phyloP scores from a whole-genome alignment of 1,139 yeast species.

The Candida pseudoviswanathii region DNA sequence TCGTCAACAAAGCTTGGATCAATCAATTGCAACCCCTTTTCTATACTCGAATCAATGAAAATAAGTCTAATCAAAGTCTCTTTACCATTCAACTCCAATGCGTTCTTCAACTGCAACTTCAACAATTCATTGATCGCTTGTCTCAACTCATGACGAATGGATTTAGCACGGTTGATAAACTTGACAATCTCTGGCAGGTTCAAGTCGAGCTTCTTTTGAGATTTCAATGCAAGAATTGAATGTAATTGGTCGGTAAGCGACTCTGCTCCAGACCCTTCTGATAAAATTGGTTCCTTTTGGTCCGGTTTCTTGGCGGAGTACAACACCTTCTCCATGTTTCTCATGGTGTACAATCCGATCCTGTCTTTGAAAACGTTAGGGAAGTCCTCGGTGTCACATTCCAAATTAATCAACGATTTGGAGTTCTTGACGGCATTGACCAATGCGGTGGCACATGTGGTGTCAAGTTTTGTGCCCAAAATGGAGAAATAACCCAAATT shows the following conservation, averaged over 20 bases:
- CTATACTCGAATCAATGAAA: constrained; percentile 68
- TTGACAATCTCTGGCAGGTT: constrained; percentile 32
- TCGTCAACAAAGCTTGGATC: constrained; percentile 35
- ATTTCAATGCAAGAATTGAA: constrained; percentile 31
- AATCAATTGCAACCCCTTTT: constrained; percentile 61
- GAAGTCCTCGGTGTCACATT: constrained; percentile 39
- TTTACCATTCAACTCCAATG: constrained; percentile 66
- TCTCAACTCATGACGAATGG: constrained; percentile 49
- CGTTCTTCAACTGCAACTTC: constrained; percentile 52
- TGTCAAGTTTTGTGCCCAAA: constrained; percentile 58
- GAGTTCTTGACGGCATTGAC: constrained; percentile 46
- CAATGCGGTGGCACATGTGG: constrained; percentile 40
- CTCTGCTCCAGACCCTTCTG: constrained; percentile 14
- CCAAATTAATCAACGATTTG: constrained; percentile 40
- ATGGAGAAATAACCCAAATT: constrained; percentile 60
- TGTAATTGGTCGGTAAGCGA: constrained; percentile 43
- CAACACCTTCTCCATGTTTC: constrained; percentile 61
- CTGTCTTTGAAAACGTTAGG: constrained; percentile 54
- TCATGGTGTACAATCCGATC: constrained; percentile 68
- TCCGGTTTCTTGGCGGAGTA: constrained; percentile 19
- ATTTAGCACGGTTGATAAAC: constrained; percentile 47
- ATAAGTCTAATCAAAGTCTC: constrained; percentile 71
- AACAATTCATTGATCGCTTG: constrained; percentile 59
- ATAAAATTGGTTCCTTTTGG: constrained; percentile 8
- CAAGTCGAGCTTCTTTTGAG: constrained; percentile 31